A percentile compares a stretch with the other conserved stretches of the same genome.
These are phyloP conservation scores for Raffaelea albimanens DNA, from an alignment of 2,329 filamentous ascomycete species.

Conservation along the genomic window DNA sequence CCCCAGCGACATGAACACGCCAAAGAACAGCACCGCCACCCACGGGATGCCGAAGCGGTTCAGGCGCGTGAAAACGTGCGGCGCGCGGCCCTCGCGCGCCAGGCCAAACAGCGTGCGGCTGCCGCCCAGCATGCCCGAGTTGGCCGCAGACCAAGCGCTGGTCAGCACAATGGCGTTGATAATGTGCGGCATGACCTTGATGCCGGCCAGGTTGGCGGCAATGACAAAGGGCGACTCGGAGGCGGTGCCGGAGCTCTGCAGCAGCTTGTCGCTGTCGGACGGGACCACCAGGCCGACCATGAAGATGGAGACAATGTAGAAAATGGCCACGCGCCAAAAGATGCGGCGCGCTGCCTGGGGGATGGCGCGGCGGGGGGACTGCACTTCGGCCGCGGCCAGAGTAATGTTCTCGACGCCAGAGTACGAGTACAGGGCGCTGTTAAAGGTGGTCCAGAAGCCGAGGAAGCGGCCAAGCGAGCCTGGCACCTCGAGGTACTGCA, in stretches of 20 bases:
- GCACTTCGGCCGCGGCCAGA: conserved; percentile 12
- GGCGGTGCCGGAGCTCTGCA: conserved; percentile 21
- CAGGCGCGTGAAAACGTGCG: conserved; percentile 44
- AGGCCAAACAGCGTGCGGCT: conserved; percentile 50
- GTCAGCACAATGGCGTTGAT: conserved; percentile 70
- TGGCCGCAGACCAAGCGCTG: conserved; percentile 60
- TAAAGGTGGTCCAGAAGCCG: conserved; percentile 31
- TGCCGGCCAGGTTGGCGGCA: conserved; percentile 58
- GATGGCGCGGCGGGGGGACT: conserved; percentile 12
- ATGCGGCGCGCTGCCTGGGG: conserved; percentile 14
- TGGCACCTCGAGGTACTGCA: conserved; percentile 24
- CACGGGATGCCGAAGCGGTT: conserved; percentile 45
- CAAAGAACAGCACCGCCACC: conserved; percentile 42
- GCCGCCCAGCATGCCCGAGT: conserved; percentile 51
- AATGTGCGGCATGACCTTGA: conserved; percentile 57
- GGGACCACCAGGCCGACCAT: conserved; percentile 19
- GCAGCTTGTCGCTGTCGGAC: conserved; percentile 20
- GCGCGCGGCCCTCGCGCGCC: conserved; percentile 48
- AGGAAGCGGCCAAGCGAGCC: conserved; percentile 30
- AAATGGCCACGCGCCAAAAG: conserved; percentile 21
- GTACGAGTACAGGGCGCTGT: conserved; percentile 25
- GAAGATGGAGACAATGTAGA: conserved; percentile 21
- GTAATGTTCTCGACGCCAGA: conserved; percentile 43
- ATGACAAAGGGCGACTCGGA: conserved; percentile 58
- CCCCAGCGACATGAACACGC: conserved; percentile 37